Conservation (phyloP, 2,329 filamentous ascomycete species). For the Calonectria pseudoreteaudii region DNA sequence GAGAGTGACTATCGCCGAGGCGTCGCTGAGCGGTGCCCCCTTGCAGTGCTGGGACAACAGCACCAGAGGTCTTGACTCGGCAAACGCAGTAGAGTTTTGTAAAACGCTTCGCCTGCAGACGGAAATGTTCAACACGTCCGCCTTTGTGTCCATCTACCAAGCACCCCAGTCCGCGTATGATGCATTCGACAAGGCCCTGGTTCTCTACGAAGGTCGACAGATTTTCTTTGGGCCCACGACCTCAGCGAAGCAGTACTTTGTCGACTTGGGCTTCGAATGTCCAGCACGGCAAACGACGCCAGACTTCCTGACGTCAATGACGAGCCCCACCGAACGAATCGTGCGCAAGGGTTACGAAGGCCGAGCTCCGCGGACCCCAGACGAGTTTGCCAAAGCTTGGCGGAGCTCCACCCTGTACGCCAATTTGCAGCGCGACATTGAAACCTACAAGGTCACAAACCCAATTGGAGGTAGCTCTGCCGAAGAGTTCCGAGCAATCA, state of each 20-base stretch:
- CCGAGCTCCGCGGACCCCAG: conserved; percentile 48
- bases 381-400: conserved; percentile 52
- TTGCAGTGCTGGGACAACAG: conserved; percentile 80
- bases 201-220: conserved; percentile 76
- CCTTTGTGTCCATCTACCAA: conserved; percentile 74
- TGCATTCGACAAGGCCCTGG: conserved; percentile 75
- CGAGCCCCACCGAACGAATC: conserved; percentile 49
- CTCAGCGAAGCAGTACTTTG: conserved; percentile 42
- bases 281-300: conserved; percentile 70
- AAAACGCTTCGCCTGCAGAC: conserved; percentile 70
- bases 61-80: conserved; percentile 72
- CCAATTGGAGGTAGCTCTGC: conserved; percentile 56
- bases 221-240: conserved; percentile 57
- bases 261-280: conserved; percentile 66
- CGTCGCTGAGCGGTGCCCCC: conserved; percentile 50
- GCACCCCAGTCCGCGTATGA: conserved; percentile 57
- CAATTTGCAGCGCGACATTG: conserved; percentile 61
- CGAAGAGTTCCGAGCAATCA: conserved; percentile 58
- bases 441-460: conserved; percentile 56
- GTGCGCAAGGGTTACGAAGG: conserved; percentile 47
- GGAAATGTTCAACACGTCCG: conserved; percentile 68
- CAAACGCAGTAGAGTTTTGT: conserved; percentile 75
- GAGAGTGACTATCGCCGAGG: conserved; percentile 53
- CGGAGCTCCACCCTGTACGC: conserved; percentile 33
- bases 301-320: conserved; percentile 74